Conservation (phyloP, 2,329 filamentous ascomycete species). For the Arthrobotrys sinensis region DNA sequence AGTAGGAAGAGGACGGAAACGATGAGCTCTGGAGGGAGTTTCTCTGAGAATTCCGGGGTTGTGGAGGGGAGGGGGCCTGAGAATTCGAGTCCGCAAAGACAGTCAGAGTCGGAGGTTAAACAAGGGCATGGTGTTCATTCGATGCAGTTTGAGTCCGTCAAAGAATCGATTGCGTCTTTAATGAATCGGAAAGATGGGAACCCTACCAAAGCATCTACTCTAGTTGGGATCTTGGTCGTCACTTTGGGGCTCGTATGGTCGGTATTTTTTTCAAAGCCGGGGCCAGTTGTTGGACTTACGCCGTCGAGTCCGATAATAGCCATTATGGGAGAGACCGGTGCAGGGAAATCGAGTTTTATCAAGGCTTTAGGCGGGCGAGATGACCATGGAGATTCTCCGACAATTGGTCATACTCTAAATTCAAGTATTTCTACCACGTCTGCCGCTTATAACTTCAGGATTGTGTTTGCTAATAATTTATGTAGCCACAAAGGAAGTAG, state of each 20-base stretch:
- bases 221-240: neutral
- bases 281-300: conserved; percentile 4
- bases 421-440: conserved; percentile 34
- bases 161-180: neutral
- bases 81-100: neutral
- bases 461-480: conserved; percentile 13
- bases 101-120: neutral
- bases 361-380: conserved; percentile 61
- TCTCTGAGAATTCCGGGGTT: conserved; percentile 17
- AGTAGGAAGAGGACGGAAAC: conserved; percentile 18
- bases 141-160: neutral
- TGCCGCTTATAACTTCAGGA: conserved; percentile 33
- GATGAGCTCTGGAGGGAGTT: neutral
- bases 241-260: conserved; percentile 15
- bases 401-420: conserved; percentile 49
- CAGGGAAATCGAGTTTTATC: conserved; percentile 64
- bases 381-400: conserved; percentile 32
- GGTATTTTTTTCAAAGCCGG: neutral
- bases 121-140: neutral
- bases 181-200: neutral
- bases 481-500: conserved; percentile 55
- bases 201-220: neutral
- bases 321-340: conserved; percentile 65
- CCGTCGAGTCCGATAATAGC: conserved; percentile 56
- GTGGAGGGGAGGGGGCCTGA: neutral